Percentiles rank a stretch among this genome's conserved stretches.
Conservation (phyloP, 345 rosid species). For the Stellera chamaejasme region DNA sequence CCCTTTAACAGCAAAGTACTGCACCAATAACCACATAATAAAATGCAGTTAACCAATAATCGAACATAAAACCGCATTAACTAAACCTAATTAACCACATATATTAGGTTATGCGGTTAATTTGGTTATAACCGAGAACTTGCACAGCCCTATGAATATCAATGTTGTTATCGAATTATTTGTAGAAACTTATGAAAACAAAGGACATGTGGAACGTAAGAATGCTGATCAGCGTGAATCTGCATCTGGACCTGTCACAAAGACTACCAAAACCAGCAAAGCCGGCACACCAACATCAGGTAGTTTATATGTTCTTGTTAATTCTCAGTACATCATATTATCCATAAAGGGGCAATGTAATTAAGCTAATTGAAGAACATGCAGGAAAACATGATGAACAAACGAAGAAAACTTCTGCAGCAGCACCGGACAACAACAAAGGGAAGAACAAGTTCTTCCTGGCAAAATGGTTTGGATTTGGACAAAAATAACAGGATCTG, state of each 20-base stretch:
- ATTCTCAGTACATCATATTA: too few species aligned
- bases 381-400: conserved; percentile 29
- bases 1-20: too few species aligned
- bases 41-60: too few species aligned
- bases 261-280: conserved; percentile 16
- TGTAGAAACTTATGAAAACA: conserved; percentile 15
- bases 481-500: conserved; percentile 28
- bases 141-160: too few species aligned
- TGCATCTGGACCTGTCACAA: conserved; percentile 18
- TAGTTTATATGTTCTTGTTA: conserved; percentile 1
- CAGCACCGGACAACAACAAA: conserved; percentile 19
- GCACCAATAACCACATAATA: too few species aligned
- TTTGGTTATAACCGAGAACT: too few species aligned
- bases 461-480: conserved; percentile 51
- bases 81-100: too few species aligned
- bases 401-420: conserved; percentile 18
- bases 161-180: not conserved
- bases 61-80: too few species aligned
- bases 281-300: conserved; percentile 31
- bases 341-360: too few species aligned
- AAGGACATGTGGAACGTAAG: conserved; percentile 18
- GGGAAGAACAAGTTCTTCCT: conserved; percentile 49
- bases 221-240: conserved; percentile 23
- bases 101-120: too few species aligned
- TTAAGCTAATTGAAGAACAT: conserved; percentile 4